These are phyloP conservation scores for Albatrellus sp. DNA, from an alignment of 1,284 basidiomycete species.

Conservation along the genomic window DNA sequence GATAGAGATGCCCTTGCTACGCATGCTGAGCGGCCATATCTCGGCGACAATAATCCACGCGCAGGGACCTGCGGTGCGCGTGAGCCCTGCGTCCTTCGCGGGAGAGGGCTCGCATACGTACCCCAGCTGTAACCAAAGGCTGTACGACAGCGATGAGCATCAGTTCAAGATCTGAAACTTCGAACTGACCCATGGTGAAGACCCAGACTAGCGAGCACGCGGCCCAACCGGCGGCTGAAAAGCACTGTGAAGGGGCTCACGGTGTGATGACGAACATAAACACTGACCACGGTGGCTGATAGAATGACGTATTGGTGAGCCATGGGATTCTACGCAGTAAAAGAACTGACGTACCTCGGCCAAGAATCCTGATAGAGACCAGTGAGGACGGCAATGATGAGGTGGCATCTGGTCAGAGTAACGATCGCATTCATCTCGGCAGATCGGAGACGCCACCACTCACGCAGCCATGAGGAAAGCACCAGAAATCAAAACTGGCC, in stretches of 20 bases:
- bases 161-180: not conserved
- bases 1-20: slow-evolving; percentile 59
- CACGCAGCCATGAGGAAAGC: slow-evolving; percentile 59
- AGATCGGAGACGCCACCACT: slow-evolving; percentile 7
- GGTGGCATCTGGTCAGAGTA: slow-evolving; percentile 35
- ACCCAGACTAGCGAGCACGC: slow-evolving; percentile 57
- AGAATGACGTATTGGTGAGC: not conserved
- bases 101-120: slow-evolving; percentile 6
- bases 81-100: not conserved
- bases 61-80: slow-evolving; percentile 30
- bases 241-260: slow-evolving; percentile 9
- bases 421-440: no score
- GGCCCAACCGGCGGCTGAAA: slow-evolving; percentile 46
- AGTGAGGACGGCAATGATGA: slow-evolving; percentile 50
- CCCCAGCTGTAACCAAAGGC: slow-evolving; percentile 62
- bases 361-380: slow-evolving; percentile 42
- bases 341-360: slow-evolving; percentile 23
- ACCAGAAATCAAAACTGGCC: slow-evolving; percentile 56
- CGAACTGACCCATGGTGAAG: slow-evolving; percentile 41
- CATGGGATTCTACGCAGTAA: not conserved
- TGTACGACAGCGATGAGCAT: slow-evolving; percentile 8
- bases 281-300: slow-evolving; percentile 20
- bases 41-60: slow-evolving; percentile 56
- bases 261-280: no score
- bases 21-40: slow-evolving; percentile 55